Percentiles rank a stretch among this genome's conserved stretches.
Evolutionary conservation across 75 land plant genomes (phyloP).

Genomic region (Pinus albicaulis): DNA sequence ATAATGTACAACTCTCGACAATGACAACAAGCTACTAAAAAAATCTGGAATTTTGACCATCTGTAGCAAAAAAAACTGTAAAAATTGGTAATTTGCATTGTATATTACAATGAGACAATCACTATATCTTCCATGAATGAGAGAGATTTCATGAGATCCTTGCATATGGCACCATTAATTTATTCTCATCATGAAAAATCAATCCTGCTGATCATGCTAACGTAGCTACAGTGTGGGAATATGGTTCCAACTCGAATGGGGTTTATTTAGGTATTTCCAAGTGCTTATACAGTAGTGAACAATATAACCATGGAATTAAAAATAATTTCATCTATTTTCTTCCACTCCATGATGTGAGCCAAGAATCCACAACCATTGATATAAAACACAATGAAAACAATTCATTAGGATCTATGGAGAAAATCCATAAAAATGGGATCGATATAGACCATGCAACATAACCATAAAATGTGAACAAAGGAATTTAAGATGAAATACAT

Average conservation of each 20-base stretch:
- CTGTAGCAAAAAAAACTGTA: neutral
- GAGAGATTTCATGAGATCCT: neutral
- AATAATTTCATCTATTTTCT: neutral
- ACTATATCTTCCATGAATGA: neutral
- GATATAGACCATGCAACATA: no score
- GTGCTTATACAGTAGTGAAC: neutral
- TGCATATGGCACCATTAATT: neutral
- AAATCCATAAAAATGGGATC: neutral
- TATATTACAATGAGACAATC: neutral
- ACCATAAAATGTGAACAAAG: no score
- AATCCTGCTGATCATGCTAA: neutral
- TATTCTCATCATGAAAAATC: slow-evolving; percentile 2
- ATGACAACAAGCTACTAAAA: neutral
- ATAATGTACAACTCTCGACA: neutral
- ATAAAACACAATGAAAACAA: neutral
- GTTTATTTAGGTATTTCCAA: neutral
- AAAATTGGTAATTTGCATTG: neutral
- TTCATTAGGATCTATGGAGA: neutral
- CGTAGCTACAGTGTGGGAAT: neutral
- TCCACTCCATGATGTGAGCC: neutral
- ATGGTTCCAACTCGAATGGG: neutral
- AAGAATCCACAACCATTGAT: slow-evolving; percentile 1
- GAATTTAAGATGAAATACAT: no score
- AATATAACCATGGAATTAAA: neutral
- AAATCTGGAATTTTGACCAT: neutral